Conservation (phyloP, 2,329 filamentous ascomycete species). For the Curvularia lunata region DNA sequence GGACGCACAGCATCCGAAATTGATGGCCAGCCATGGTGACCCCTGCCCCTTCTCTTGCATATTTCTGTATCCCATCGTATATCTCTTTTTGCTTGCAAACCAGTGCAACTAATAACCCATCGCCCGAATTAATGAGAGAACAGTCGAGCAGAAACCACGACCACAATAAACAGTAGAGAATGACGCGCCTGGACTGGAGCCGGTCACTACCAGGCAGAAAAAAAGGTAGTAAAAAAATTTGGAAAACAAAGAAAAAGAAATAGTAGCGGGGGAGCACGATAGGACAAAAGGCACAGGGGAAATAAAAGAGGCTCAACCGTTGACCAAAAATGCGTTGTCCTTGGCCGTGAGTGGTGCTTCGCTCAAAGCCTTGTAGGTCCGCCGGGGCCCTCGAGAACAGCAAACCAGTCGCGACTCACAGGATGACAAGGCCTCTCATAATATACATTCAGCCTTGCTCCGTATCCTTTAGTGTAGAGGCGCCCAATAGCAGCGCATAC, state of each 20-base stretch:
- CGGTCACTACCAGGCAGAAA: constrained; percentile 13
- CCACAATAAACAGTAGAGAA: constrained; percentile 2
- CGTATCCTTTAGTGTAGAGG: constrained; percentile 6
- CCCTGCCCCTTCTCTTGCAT: constrained; percentile 23
- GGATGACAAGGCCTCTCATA: constrained; percentile 24
- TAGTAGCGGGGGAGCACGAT: constrained; percentile 10
- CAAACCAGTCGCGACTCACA: constrained; percentile 29
- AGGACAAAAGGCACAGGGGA: constrained; percentile 9
- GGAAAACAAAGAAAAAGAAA: constrained; percentile 8
- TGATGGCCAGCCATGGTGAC: constrained; percentile 45
- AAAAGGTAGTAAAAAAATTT: constrained; percentile 11
- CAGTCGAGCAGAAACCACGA: constrained; percentile 4
- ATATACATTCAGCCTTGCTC: constrained; percentile 28
- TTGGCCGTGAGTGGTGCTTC: constrained; percentile 14
- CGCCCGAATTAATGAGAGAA: constrained; percentile 9
- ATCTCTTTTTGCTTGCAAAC: constrained; percentile 31
- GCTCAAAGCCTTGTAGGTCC: constrained; percentile 26
- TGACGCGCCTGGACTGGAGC: constrained; percentile 11
- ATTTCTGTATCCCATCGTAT: constrained; percentile 25
- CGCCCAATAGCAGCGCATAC: constrained; percentile 29
- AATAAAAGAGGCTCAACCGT: constrained; percentile 10
- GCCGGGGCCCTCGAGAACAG: constrained; percentile 27
- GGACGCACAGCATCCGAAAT: constrained; percentile 49
- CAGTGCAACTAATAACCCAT: constrained; percentile 38
- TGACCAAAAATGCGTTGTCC: constrained; percentile 23